Base-by-base conservation (phyloP, 2,329 filamentous ascomycete species). In the Xylariaceae sp. region DNA sequence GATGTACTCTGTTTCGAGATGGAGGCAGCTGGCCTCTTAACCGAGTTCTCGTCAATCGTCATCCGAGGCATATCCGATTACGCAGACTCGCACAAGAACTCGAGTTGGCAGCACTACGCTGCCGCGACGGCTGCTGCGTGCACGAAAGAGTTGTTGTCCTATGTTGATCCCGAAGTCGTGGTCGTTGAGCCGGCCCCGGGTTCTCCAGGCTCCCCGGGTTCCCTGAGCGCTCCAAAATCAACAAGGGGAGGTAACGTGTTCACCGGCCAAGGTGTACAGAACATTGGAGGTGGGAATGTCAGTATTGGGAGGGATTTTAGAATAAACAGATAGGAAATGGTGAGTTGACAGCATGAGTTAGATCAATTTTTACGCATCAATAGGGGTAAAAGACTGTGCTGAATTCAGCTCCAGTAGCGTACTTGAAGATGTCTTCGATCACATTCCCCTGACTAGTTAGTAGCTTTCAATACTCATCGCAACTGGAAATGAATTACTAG, bases 51-150 rank as follows among this genome's bases (percentile, higher is more conserved):
- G 5, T 44, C 16, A 14, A 19, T 48, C 17, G 40, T 48, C 14
- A 38, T 51, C 22, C 45, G 42, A 14, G 45, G 45, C 20, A 48
- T 51, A 21, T 48, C 39, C 21, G 42, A 51, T 22, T 48, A 51
- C 21, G 42, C 45, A 6, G 42, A 48, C 40, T 48, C 42, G 19
- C 47, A 52, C 29, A 47, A 48, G 35, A 45, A 50, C 38, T 22
- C 42, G 17, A 29, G 21, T 22, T 49, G 47, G 47, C 42, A 45
- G 20, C 22, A 38, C 5, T 40, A 42, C 22, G 47, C 42, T 5
- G 42, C 42, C 8, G 43, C 47, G 4, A 27, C 44, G 6, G 47
- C 47, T 12, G 47, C 43, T 4, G 43, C 47, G 21, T 49, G 37
- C 16, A 38, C 47, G 2, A 49, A 49, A 34, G 43, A 43, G 34